Base-by-base conservation (phyloP, 2,329 filamentous ascomycete species). In the Atkinsonella hypoxylon region DNA sequence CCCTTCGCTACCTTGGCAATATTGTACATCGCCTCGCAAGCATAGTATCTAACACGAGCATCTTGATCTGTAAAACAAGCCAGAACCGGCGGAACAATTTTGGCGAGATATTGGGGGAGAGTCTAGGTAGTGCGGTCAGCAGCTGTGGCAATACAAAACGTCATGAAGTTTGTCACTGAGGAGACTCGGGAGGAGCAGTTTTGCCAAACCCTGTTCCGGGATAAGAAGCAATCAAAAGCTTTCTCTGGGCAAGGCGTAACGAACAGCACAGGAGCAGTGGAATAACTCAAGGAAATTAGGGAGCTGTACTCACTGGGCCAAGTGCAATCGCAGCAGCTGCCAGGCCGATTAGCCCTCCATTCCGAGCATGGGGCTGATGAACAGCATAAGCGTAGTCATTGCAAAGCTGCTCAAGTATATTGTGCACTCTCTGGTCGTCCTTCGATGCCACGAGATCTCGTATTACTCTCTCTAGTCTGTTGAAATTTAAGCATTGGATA, bases 11-110 rank as follows among this genome's bases (percentile, higher is more conserved):
- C 93, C 71, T 98, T 98, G 63, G 93, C 90, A 64, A 98, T 98
- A 69, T 98, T 98, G 72, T 98, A 98, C 93, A 98, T 98, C 67
- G 90, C 94, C 73, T 98, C 93, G 70, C 93, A 98, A 22, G 93
- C 93, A 70, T 98, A 98, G 68, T 98, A 98, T 56, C 93, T 81
- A 32, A 97, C 93, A 52, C 93, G 81, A 30, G 93, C 90, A 84
- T 98, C 93, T 72, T 97, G 93, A 60, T 98, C 94, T 52, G 87
- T 88, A 69, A 98, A 98, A 73, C 94, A 98, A 48, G 93, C 93
- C 44, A 98, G 78, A 5, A 98, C 93, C 3, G 94, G 94, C 44
- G 91, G 91, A 0, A 98, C 91, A 59, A 98, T 97, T 60, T 90
- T 85, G 63, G 89, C 84, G 47, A 98, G 78, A 65, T 97, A 96